phyloP scores from a whole-genome alignment of 306 rosid genomes.

The Cajanus cajan region DNA sequence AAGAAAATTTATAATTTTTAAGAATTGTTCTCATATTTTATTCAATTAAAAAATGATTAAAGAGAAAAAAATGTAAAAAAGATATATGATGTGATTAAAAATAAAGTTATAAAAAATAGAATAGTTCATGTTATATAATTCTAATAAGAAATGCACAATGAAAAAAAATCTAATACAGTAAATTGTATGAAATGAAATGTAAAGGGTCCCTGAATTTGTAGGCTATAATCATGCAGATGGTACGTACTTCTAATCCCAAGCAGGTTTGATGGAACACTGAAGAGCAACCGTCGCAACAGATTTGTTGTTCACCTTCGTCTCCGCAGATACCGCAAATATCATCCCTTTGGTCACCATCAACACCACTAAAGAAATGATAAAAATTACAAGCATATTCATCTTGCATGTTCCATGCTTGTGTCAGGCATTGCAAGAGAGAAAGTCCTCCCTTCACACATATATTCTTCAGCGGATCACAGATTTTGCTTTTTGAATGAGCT shows the following conservation, averaged over 20 bases:
- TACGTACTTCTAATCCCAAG: constrained; percentile 53
- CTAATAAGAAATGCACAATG: no score
- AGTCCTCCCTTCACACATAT: constrained; percentile 42
- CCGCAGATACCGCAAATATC: constrained; percentile 4
- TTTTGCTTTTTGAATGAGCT: constrained; percentile 46
- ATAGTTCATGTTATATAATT: no score
- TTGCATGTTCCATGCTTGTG: constrained; percentile 61
- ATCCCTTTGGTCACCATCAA: constrained; percentile 56
- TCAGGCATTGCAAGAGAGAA: constrained; percentile 59
- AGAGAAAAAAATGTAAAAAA: no score
- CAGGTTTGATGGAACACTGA: constrained; percentile 74
- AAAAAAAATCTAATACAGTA: no score
- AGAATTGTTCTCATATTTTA: no score
- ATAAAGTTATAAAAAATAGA: no score
- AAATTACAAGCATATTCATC: constrained; percentile 37
- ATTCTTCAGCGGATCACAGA: constrained; percentile 39
- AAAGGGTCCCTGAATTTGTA: not conserved
- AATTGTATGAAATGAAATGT: not conserved
- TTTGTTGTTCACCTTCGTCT: no score
- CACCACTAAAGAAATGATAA: constrained; percentile 39
- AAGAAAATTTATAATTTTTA: no score
- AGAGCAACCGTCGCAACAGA: constrained; percentile 71
- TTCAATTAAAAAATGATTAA: no score
- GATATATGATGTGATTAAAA: no score
- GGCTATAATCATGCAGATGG: not conserved